Conservation (phyloP, 192 early-diverging fungal species). For the Backusella macrospora region DNA sequence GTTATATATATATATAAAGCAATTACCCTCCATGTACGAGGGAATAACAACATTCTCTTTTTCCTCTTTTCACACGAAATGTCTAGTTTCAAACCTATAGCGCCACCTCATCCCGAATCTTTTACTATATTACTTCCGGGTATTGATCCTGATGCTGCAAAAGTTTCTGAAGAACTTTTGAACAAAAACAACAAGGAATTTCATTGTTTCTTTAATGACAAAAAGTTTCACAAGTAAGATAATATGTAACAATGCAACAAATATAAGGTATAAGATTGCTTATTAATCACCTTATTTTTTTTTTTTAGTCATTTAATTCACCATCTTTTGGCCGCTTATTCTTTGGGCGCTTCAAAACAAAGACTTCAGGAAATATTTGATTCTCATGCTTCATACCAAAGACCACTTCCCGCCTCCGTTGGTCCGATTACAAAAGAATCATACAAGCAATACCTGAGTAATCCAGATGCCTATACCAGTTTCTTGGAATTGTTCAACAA, state of each 20-base stretch:
- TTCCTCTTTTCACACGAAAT: slow-evolving; percentile 2
- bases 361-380: slow-evolving; percentile 58
- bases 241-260: not conserved
- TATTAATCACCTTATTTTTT: not conserved
- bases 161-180: slow-evolving; percentile 47
- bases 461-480: slow-evolving; percentile 46
- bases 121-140: slow-evolving; percentile 42
- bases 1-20: not conserved
- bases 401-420: slow-evolving; percentile 26
- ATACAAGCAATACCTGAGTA: slow-evolving; percentile 39
- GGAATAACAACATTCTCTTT: not conserved
- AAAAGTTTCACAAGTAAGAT: slow-evolving; percentile 56
- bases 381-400: slow-evolving; percentile 38
- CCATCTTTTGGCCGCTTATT: slow-evolving; percentile 56
- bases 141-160: slow-evolving; percentile 43
- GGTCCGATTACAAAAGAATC: slow-evolving; percentile 44
- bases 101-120: not conserved
- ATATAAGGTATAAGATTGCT: not conserved
- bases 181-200: slow-evolving; percentile 51
- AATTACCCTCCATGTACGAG: not conserved
- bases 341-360: slow-evolving; percentile 51
- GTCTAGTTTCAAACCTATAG: slow-evolving; percentile 13
- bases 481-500: slow-evolving; percentile 52
- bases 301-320: slow-evolving; percentile 50
- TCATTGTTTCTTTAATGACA: slow-evolving; percentile 59